A percentile compares a stretch with the other conserved stretches of the same genome.
phyloP scores from a whole-genome alignment of 2,329 filamentous ascomycete genomes.

The Xylaria polymorpha region DNA sequence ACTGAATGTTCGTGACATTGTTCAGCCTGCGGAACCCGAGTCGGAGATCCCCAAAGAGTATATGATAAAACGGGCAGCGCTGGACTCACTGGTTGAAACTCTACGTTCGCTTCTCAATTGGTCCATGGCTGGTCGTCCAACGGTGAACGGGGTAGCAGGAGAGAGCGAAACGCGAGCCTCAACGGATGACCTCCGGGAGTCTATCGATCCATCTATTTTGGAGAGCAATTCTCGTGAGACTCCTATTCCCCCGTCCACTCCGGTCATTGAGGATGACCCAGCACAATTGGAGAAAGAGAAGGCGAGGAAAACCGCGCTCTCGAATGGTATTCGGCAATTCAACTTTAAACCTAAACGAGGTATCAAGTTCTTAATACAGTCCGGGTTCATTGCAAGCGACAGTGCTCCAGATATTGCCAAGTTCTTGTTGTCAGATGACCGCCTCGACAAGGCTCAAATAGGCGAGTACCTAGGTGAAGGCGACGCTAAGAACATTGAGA shows the following conservation, averaged over 20 bases:
- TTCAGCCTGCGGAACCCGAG: constrained; percentile 69
- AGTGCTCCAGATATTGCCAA: constrained; percentile 82
- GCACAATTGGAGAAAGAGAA: constrained; percentile 95
- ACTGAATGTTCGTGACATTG: constrained; percentile 81
- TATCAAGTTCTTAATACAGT: constrained; percentile 82
- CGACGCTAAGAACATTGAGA: constrained; percentile 91
- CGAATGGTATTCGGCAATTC: constrained; percentile 89
- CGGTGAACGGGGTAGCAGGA: constrained; percentile 63
- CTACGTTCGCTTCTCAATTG: constrained; percentile 92
- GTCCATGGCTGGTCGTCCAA: constrained; percentile 75
- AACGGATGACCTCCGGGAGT: constrained; percentile 70
- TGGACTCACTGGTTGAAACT: constrained; percentile 90
- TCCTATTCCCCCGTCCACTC: constrained; percentile 72
- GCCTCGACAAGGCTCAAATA: constrained; percentile 89
- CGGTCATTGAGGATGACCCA: constrained; percentile 85
- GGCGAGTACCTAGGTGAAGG: constrained; percentile 96
- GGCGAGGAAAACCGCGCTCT: constrained; percentile 90
- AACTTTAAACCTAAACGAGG: constrained; percentile 98
- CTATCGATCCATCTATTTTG: constrained; percentile 76
- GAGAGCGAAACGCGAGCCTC: constrained; percentile 66
- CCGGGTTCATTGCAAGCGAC: constrained; percentile 87
- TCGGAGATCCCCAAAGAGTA: constrained; percentile 88
- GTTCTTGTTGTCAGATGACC: constrained; percentile 84
- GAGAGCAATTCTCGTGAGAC: constrained; percentile 72
- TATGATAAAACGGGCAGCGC: constrained; percentile 85